Conservation (phyloP, 1,139 yeast genomes). For the Tardiomyces depauwii region DNA sequence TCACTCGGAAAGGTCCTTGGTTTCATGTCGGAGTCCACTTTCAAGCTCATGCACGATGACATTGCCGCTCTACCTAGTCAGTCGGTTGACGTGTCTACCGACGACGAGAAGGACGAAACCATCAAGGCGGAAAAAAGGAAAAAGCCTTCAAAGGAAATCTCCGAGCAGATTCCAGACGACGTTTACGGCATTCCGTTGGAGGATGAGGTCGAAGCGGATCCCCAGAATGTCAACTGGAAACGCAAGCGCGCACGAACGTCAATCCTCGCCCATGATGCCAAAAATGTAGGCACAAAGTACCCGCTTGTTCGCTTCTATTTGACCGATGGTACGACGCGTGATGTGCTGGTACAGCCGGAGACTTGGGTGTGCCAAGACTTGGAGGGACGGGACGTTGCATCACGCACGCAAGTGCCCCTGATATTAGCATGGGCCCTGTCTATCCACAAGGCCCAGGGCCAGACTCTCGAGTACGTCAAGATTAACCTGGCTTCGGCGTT, state of each 20-base stretch:
- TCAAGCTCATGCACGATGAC: no score
- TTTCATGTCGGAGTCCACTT: constrained; percentile 32
- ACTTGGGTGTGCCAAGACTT: constrained; percentile 18
- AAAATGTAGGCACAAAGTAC: constrained; percentile 19
- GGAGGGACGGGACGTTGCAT: constrained; percentile 10
- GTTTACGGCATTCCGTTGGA: constrained; percentile 1
- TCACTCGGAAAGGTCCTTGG: constrained; percentile 39
- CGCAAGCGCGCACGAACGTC: constrained; percentile 21
- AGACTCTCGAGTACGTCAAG: constrained; percentile 65
- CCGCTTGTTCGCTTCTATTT: constrained; percentile 72
- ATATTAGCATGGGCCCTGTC: constrained; percentile 82
- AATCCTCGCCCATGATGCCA: constrained; percentile 5
- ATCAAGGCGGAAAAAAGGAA: constrained; percentile 26
- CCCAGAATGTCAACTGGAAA: not conserved
- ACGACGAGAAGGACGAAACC: constrained; percentile 30
- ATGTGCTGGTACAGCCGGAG: constrained; percentile 63
- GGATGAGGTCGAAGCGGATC: constrained; percentile 3
- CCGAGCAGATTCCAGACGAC: not conserved
- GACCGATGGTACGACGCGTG: constrained; percentile 61
- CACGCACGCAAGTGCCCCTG: constrained; percentile 58
- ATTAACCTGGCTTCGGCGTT: constrained; percentile 63
- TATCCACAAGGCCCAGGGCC: constrained; percentile 89
- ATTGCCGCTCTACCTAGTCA: constrained; percentile 21
- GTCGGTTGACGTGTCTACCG: constrained; percentile 39
- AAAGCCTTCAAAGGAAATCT: constrained; percentile 3